Conservation (phyloP, 305 asterid genomes). For the Rubia peregrina region DNA sequence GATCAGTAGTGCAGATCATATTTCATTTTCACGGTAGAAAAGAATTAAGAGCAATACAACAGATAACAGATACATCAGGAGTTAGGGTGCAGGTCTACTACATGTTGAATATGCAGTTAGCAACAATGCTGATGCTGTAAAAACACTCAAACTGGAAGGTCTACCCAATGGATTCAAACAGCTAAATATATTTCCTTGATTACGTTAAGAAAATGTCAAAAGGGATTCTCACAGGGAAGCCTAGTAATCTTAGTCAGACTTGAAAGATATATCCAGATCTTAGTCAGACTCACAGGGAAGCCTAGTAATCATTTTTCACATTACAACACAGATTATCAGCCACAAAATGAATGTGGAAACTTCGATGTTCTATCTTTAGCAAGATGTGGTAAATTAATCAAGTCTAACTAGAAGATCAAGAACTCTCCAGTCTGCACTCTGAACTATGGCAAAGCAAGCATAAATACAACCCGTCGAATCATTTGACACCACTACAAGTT, state of each 20-base stretch:
- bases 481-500: slow-evolving; percentile 1
- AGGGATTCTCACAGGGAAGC: not conserved
- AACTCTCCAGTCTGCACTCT: too few relatives aligned
- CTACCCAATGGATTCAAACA: not conserved
- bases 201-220: not conserved
- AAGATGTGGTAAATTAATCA: not conserved
- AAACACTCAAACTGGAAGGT: slow-evolving; percentile 1
- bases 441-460: not conserved
- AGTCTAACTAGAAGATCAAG: not conserved
- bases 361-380: not conserved
- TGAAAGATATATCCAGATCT: not conserved
- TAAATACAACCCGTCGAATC: not conserved
- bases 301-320: not conserved
- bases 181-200: not conserved
- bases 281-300: not conserved
- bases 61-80: not conserved
- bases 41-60: not conserved
- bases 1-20: not conserved
- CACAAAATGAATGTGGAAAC: not conserved
- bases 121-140: not conserved
- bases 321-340: not conserved
- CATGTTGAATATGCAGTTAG: not conserved
- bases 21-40: not conserved
- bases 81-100: not conserved
- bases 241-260: too few relatives aligned